Percentiles rank a stretch among this genome's conserved stretches.
phyloP scores from a whole-genome alignment of 176 grass and related monocot genomes.

The Carex scoparia region DNA sequence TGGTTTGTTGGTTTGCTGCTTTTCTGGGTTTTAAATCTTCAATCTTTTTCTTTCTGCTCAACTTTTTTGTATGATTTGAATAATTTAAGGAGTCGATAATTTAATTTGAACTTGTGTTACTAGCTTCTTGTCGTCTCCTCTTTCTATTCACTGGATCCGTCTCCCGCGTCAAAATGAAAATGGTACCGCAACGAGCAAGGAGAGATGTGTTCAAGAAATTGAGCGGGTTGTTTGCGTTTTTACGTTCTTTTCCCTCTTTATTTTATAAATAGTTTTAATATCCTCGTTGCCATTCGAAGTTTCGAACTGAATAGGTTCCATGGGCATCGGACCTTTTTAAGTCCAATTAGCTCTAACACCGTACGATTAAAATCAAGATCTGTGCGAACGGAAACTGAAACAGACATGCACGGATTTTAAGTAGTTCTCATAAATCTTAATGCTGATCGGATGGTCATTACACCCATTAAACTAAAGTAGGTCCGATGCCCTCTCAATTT shows the following conservation, averaged over 20 bases:
- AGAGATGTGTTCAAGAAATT: neutral
- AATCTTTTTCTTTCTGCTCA: neutral
- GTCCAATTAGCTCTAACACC: too few relatives aligned
- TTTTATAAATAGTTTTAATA: neutral
- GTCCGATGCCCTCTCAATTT: too few relatives aligned
- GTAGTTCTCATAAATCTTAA: too few relatives aligned
- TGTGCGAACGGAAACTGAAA: too few relatives aligned
- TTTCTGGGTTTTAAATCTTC: neutral
- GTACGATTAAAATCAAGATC: too few relatives aligned
- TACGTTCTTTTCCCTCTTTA: neutral
- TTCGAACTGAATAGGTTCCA: too few relatives aligned
- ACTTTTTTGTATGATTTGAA: slow-evolving; percentile 3
- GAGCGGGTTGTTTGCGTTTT: slow-evolving; percentile 10
- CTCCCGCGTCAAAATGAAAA: slow-evolving; percentile 9
- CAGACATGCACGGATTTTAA: too few relatives aligned
- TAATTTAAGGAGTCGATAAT: neutral
- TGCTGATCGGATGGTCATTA: too few relatives aligned
- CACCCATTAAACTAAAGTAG: too few relatives aligned
- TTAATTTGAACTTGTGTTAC: slow-evolving; percentile 4
- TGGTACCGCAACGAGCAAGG: neutral
- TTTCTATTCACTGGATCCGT: neutral
- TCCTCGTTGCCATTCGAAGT: neutral
- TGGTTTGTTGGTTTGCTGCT: slow-evolving; percentile 26
- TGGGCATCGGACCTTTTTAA: too few relatives aligned
- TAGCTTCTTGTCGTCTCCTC: neutral